A percentile compares a stretch with the other conserved stretches of the same genome.
phyloP scores from a whole-genome alignment of 352 stramenopile genomes.

The Poterioochromonas sp. region DNA sequence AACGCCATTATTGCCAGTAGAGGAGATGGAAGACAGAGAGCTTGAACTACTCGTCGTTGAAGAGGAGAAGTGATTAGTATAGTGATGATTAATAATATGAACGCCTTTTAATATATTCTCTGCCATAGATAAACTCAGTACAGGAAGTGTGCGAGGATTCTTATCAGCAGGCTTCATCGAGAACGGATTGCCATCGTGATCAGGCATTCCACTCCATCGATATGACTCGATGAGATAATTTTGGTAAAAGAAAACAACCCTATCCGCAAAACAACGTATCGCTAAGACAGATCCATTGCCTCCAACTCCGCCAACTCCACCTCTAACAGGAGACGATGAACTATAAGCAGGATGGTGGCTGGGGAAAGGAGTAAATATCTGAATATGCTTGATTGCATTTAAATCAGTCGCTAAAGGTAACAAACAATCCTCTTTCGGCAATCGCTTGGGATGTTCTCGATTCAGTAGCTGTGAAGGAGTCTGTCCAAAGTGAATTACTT shows the following conservation, averaged over 20 bases:
- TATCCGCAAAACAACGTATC: constrained; percentile 11
- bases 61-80: no score
- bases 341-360: no score
- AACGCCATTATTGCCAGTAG: no score
- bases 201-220: constrained; percentile 28
- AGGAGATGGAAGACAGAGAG: no score
- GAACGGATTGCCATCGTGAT: constrained; percentile 33
- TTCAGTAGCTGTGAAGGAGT: constrained; percentile 51
- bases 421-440: constrained; percentile 36
- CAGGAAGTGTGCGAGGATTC: neutral
- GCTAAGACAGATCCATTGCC: no score
- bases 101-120: neutral
- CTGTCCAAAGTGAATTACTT: constrained; percentile 55
- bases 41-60: no score
- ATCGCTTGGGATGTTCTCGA: constrained; percentile 48
- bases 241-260: neutral
- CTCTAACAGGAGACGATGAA: no score
- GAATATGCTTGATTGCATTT: neutral
- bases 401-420: neutral
- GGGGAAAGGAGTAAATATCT: no score
- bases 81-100: no score
- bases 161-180: neutral
- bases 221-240: constrained; percentile 23
- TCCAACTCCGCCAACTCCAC: no score
- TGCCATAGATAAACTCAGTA: neutral